Conservation (phyloP, 2,329 filamentous ascomycete species). For the Calonectria pseudoreteaudii region DNA sequence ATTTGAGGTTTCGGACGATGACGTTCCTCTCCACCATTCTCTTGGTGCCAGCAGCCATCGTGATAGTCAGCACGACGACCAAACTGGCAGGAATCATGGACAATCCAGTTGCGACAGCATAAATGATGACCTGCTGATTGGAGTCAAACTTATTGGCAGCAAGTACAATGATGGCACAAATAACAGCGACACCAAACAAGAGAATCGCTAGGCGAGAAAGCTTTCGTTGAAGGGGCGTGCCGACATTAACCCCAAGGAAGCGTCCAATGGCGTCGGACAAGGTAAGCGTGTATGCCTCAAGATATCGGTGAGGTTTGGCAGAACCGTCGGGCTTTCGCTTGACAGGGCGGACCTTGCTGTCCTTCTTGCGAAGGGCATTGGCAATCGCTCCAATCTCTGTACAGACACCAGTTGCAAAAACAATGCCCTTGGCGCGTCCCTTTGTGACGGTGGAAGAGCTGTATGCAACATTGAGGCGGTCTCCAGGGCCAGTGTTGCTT, state of each 20-base stretch:
- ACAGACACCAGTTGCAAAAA: slow-evolving; percentile 70
- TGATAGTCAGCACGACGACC: slow-evolving; percentile 67
- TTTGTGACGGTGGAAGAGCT: slow-evolving; percentile 73
- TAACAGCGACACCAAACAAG: slow-evolving; percentile 74
- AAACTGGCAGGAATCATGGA: slow-evolving; percentile 67
- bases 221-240: slow-evolving; percentile 78
- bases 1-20: slow-evolving; percentile 64
- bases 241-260: slow-evolving; percentile 76
- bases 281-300: slow-evolving; percentile 54
- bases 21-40: slow-evolving; percentile 65
- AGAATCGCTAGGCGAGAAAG: slow-evolving; percentile 75
- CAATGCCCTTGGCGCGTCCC: slow-evolving; percentile 70
- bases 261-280: slow-evolving; percentile 68
- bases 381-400: slow-evolving; percentile 75
- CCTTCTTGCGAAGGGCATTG: slow-evolving; percentile 55
- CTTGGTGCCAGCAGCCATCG: slow-evolving; percentile 67
- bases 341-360: slow-evolving; percentile 49
- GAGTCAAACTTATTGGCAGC: slow-evolving; percentile 70
- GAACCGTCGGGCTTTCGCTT: slow-evolving; percentile 59
- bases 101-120: slow-evolving; percentile 59
- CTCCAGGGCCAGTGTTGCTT: slow-evolving; percentile 61
- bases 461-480: slow-evolving; percentile 72
- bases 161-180: slow-evolving; percentile 77
- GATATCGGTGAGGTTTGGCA: slow-evolving; percentile 46
- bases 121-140: slow-evolving; percentile 70